Evolutionary conservation across 2,329 filamentous ascomycete species (phyloP).

Genomic region (Elsinoe arachidis): DNA sequence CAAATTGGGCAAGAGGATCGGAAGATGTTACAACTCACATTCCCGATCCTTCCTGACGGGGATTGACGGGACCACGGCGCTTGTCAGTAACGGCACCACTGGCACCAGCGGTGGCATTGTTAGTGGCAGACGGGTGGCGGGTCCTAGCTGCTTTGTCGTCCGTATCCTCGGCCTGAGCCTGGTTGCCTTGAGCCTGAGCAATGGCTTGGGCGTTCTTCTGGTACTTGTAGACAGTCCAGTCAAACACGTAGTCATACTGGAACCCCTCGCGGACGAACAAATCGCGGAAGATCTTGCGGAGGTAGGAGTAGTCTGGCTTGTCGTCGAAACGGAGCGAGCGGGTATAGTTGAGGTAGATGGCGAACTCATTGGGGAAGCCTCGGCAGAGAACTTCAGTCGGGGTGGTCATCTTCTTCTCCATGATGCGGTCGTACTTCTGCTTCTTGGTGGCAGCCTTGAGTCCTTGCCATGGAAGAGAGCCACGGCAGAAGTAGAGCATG

Average conservation of each 20-base stretch:
- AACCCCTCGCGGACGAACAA: conserved; percentile 98
- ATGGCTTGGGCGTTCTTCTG: conserved; percentile 98
- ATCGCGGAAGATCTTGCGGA: conserved; percentile 99
- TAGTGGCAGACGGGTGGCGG: conserved; percentile 49
- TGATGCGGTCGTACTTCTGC: conserved; percentile 99
- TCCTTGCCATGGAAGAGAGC: conserved; percentile 96
- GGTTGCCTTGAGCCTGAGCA: conserved; percentile 65
- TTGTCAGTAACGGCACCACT: conserved; percentile 53
- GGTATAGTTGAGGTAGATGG: conserved; percentile 99
- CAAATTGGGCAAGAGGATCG: conserved; percentile 53
- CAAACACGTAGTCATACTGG: conserved; percentile 99
- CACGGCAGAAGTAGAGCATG: conserved; percentile 99
- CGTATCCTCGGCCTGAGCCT: conserved; percentile 57
- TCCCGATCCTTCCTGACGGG: conserved; percentile 81
- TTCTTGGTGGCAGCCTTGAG: conserved; percentile 98
- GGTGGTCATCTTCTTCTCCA: conserved; percentile 99
- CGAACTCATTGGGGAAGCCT: conserved; percentile 98
- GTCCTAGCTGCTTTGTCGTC: conserved; percentile 65
- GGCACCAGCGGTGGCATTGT: conserved; percentile 54
- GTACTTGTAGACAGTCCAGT: conserved; percentile 99
- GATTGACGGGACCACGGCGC: conserved; percentile 64
- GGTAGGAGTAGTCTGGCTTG: conserved; percentile 99
- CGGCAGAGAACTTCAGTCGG: conserved; percentile 97
- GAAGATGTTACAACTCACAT: conserved; percentile 81
- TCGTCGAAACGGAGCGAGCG: conserved; percentile 97